Evolutionary conservation across 129 eudicot species (phyloP).

Genomic region (Arctium minus): DNA sequence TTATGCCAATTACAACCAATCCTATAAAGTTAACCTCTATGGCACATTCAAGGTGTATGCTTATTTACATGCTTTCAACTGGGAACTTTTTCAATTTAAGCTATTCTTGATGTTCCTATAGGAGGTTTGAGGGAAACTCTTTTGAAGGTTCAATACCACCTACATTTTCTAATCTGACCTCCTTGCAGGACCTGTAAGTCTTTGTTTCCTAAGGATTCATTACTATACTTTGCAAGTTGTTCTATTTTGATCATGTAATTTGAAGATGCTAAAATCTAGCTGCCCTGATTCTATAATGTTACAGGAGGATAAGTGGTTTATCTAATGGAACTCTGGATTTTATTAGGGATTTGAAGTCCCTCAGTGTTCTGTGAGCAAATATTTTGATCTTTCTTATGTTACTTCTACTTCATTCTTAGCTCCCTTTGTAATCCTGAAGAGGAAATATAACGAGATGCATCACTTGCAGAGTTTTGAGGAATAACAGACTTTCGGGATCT

Average conservation of each 20-base stretch:
- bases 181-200: conserved; percentile 59
- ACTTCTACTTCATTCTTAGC: not conserved
- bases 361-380: conserved; percentile 50
- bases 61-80: not conserved
- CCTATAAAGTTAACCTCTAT: not conserved
- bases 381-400: not conserved
- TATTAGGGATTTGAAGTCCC: conserved; percentile 43
- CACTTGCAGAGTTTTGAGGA: conserved; percentile 52
- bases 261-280: not conserved
- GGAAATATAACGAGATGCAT: not conserved
- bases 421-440: not conserved
- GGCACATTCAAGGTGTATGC: too few relatives aligned
- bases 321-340: conserved; percentile 74
- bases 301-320: conserved; percentile 84
- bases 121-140: conserved; percentile 81
- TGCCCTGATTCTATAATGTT: not conserved
- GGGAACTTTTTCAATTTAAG: not conserved
- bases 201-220: not conserved
- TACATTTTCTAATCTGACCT: conserved; percentile 53
- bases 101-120: conserved; percentile 24
- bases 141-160: conserved; percentile 81
- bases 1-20: not conserved
- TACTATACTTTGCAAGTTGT: not conserved
- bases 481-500: conserved; percentile 66
- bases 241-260: not conserved